A percentile compares a stretch with the other conserved stretches of the same genome.
Conservation (phyloP, 2,329 filamentous ascomycete species). For the Simplicillium sp. region DNA sequence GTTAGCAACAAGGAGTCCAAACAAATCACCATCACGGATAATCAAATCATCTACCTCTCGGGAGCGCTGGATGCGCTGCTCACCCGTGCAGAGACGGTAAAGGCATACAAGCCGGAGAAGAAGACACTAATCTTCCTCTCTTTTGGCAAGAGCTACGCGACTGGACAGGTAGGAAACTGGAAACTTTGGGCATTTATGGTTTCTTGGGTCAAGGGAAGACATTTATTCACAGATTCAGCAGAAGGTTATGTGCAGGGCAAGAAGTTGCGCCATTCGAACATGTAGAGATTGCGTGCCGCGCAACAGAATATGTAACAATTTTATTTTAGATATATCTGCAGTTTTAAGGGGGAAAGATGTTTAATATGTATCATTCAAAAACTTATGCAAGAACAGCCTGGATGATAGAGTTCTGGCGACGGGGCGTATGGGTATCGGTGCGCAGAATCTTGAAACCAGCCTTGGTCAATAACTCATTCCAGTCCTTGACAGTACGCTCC, state of each 20-base stretch:
- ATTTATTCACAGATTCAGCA: conserved; percentile 20
- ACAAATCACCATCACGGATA: conserved; percentile 21
- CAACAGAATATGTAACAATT: too few species aligned
- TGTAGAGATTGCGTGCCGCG: too few species aligned
- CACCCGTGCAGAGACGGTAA: conserved; percentile 6
- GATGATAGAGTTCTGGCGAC: too few species aligned
- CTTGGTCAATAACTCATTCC: too few species aligned
- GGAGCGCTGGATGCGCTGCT: conserved; percentile 18
- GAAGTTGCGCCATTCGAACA: conserved; percentile 15
- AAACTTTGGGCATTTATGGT: conserved; percentile 20
- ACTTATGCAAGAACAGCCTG: too few species aligned
- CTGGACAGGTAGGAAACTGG: conserved; percentile 23
- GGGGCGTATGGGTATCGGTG: too few species aligned
- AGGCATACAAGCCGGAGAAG: conserved; percentile 11
- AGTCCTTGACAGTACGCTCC: too few species aligned
- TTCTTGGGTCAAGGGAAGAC: conserved; percentile 21
- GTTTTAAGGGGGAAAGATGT: too few species aligned
- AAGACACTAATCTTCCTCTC: conserved; percentile 20
- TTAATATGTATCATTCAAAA: too few species aligned
- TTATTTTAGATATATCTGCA: too few species aligned
- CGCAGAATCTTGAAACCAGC: too few species aligned
- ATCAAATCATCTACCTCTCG: conserved; percentile 21
- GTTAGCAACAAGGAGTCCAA: conserved; percentile 29
- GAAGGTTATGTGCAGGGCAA: conserved; percentile 18
- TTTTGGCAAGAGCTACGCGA: conserved; percentile 15